phyloP scores from a whole-genome alignment of 306 rosid genomes.

The Lathyrus oleraceus region DNA sequence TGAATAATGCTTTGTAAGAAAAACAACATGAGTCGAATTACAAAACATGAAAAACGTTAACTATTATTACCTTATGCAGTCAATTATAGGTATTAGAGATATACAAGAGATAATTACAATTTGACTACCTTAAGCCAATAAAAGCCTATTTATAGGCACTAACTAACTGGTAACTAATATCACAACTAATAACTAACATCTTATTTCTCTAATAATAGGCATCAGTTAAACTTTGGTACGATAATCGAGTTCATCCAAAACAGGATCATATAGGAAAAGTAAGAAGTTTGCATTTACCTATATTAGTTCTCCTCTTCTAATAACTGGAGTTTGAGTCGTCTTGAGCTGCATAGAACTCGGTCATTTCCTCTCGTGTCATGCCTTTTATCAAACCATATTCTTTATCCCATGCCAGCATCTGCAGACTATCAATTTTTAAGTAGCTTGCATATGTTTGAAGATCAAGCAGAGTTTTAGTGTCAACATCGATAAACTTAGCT shows the following conservation, averaged over 20 bases:
- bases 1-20: too few species aligned
- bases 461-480: conserved; percentile 55
- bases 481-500: conserved; percentile 51
- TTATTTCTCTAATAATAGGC: too few species aligned
- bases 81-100: too few species aligned
- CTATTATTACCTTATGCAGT: too few species aligned
- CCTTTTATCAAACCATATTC: conserved; percentile 54
- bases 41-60: too few species aligned
- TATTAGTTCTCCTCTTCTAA: not conserved
- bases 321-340: not conserved
- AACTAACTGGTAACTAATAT: too few species aligned
- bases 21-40: too few species aligned
- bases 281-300: not conserved
- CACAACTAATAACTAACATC: too few species aligned
- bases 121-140: too few species aligned
- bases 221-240: not conserved
- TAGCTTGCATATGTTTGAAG: conserved; percentile 56
- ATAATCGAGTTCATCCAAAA: not conserved
- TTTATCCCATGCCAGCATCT: conserved; percentile 43
- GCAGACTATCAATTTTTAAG: conserved; percentile 53
- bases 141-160: too few species aligned
- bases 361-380: conserved; percentile 56
- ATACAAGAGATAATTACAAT: too few species aligned
- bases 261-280: not conserved
- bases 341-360: not conserved